A percentile compares a stretch with the other conserved stretches of the same genome.
Conservation (phyloP, 2,329 filamentous ascomycete genomes). For the Aureobasidium vineae region DNA sequence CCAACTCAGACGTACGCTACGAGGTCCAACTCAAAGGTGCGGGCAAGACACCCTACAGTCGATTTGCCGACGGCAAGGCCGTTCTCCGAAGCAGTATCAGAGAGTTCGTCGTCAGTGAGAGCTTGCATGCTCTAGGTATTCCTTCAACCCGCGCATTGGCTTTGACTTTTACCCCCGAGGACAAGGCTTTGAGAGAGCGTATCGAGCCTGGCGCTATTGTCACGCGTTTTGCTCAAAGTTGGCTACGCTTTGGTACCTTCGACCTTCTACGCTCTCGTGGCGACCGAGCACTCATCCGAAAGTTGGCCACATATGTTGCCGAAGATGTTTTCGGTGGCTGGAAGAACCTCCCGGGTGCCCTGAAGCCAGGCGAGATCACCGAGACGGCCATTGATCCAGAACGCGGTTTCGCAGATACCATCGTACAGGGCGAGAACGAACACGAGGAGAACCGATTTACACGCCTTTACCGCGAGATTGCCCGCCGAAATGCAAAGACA, state of each 20-base stretch:
- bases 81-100: slow-evolving; percentile 89
- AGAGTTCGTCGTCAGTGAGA: slow-evolving; percentile 91
- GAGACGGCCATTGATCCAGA: slow-evolving; percentile 46
- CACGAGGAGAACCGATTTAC: slow-evolving; percentile 79
- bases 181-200: slow-evolving; percentile 72
- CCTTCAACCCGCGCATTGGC: slow-evolving; percentile 84
- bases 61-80: slow-evolving; percentile 94
- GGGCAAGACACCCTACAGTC: slow-evolving; percentile 87
- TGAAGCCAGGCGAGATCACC: slow-evolving; percentile 51
- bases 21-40: slow-evolving; percentile 95
- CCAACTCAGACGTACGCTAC: slow-evolving; percentile 67
- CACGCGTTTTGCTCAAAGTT: slow-evolving; percentile 82
- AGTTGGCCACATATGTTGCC: slow-evolving; percentile 76
- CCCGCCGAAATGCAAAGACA: slow-evolving; percentile 77
- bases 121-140: slow-evolving; percentile 78
- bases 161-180: slow-evolving; percentile 71
- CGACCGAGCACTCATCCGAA: slow-evolving; percentile 70
- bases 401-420: slow-evolving; percentile 47
- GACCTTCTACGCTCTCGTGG: slow-evolving; percentile 83
- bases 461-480: slow-evolving; percentile 82
- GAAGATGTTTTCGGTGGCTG: slow-evolving; percentile 87
- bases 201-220: slow-evolving; percentile 92
- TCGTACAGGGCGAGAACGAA: slow-evolving; percentile 64
- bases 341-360: slow-evolving; percentile 69
- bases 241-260: slow-evolving; percentile 93